Evolutionary conservation across 2,329 filamentous ascomycete species (phyloP), one percentile per base, ranked within the genome.

Genomic region (Aspergillus costaricaensis): DNA sequence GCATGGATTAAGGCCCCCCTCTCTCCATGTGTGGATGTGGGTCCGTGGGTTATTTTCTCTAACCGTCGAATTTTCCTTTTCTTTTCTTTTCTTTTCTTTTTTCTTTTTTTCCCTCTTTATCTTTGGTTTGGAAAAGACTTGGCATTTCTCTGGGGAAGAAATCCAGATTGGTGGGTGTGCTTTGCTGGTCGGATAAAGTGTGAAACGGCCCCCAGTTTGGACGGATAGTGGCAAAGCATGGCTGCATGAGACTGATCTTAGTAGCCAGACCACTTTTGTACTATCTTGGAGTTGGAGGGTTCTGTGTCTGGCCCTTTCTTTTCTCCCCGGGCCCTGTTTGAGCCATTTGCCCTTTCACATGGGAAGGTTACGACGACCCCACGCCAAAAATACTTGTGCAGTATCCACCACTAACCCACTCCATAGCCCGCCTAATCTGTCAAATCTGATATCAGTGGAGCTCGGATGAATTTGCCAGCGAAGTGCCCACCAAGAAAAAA

Each of bases 401-500:
- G 32, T 36, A 36, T 14, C 32, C 32, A 36, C 32, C 32, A 14
- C 32, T 36, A 36, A 36, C 15, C 23, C 44, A 48, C 44, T 8
- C 5, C 14, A 36, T 14, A 49, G 23, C 25, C 44, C 47, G 25
- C 25, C 25, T 50, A 50, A 50, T 32, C 47, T 50, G 47, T 50
- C 47, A 50, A 50, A 50, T 50, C 47, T 50, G 47, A 50, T 50
- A 50, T 50, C 47, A 9, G 47, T 50, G 47, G 47, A 50, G 25
- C 25, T 36, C 47, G 25, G 23, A 10, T n/a, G 23, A 50, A 8
- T 50, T 15, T 15, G 12, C 47, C 9, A 36, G 32, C 32, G 10
- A 36, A 36, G 47, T 50, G 30, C 47, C 27, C 23, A 50, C 47
- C 14, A 30, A 36, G 32, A 36, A 14, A 36, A n/a, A n/a, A 27